phyloP scores from a whole-genome alignment of 371 early-diverging fungal species.

The Blastocladiella emersonii region DNA sequence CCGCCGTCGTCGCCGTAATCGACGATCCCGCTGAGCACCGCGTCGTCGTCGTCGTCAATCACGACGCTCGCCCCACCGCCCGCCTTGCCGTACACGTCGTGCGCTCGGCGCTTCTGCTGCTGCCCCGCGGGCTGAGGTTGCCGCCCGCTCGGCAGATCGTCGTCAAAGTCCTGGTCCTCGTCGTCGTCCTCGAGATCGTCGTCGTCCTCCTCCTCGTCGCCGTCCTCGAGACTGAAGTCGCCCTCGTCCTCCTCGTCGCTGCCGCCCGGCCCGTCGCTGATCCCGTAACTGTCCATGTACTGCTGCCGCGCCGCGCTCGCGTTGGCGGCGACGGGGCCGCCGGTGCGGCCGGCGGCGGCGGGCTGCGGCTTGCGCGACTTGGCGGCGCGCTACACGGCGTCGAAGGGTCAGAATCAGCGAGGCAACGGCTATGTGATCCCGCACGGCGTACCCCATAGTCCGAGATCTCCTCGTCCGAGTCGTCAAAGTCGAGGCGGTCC shows the following conservation, averaged over 20 bases:
- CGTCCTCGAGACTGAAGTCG: neutral
- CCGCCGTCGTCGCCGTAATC: neutral
- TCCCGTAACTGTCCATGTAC: constrained; percentile 6
- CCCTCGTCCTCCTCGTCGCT: constrained; percentile 7
- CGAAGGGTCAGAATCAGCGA: too few species aligned
- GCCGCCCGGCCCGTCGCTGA: constrained; percentile 7
- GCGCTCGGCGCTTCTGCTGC: neutral
- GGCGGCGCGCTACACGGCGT: too few species aligned
- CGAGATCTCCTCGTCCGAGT: constrained; percentile 6
- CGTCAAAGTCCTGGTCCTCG: neutral
- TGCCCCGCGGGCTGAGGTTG: neutral
- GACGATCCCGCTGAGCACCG: neutral
- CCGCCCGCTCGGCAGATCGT: neutral
- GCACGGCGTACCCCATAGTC: constrained; percentile 10
- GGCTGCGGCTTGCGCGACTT: too few species aligned
- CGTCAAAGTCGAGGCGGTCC: constrained; percentile 1
- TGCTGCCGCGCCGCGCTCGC: constrained; percentile 7
- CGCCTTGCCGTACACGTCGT: neutral
- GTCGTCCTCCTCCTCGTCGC: neutral
- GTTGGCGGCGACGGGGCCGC: constrained; percentile 7
- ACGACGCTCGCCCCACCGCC: too few species aligned
- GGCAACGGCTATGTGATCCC: too few species aligned
- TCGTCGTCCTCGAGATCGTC: constrained; percentile 2
- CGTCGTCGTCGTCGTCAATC: neutral
- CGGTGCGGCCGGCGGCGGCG: neutral